Conservation (phyloP, 441 rosid species). For the Pelargonium australe region DNA sequence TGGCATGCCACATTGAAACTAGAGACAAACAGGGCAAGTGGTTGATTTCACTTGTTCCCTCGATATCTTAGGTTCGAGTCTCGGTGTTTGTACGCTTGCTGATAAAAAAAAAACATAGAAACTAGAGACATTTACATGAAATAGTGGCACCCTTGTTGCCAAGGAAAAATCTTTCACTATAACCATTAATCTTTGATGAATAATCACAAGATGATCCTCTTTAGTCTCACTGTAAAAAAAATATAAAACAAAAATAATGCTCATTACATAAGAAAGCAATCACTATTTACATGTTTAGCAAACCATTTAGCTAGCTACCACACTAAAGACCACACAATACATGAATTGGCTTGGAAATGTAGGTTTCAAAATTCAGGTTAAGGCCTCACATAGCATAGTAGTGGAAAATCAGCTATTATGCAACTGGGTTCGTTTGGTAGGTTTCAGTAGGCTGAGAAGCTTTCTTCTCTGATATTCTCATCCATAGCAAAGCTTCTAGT, state of each 20-base stretch:
- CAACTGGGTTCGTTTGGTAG: slow-evolving; percentile 65
- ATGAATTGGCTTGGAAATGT: background rate
- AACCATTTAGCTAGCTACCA: background rate
- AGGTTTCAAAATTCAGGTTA: slow-evolving; percentile 5
- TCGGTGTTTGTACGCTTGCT: too few species aligned
- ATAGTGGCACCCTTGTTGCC: background rate
- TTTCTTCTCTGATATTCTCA: slow-evolving; percentile 35
- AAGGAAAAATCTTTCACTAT: background rate
- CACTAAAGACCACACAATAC: background rate
- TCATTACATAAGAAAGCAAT: too few species aligned
- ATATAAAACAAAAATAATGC: too few species aligned
- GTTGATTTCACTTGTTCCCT: too few species aligned
- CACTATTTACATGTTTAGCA: background rate
- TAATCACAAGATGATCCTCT: background rate
- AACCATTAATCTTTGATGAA: background rate
- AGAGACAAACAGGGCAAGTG: too few species aligned
- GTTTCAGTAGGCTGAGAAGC: slow-evolving; percentile 27
- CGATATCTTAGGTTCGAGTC: too few species aligned
- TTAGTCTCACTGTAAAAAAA: too few species aligned
- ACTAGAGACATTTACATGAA: background rate
- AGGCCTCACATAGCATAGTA: background rate
- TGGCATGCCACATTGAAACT: too few species aligned
- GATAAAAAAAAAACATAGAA: too few species aligned
- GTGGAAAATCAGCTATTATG: slow-evolving; percentile 13
- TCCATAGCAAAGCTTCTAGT: slow-evolving; percentile 47